Percentiles rank a stretch among this genome's conserved stretches.
These are phyloP conservation scores for Comarum palustre DNA, from an alignment of 306 rosid species.

Conservation along the genomic window DNA sequence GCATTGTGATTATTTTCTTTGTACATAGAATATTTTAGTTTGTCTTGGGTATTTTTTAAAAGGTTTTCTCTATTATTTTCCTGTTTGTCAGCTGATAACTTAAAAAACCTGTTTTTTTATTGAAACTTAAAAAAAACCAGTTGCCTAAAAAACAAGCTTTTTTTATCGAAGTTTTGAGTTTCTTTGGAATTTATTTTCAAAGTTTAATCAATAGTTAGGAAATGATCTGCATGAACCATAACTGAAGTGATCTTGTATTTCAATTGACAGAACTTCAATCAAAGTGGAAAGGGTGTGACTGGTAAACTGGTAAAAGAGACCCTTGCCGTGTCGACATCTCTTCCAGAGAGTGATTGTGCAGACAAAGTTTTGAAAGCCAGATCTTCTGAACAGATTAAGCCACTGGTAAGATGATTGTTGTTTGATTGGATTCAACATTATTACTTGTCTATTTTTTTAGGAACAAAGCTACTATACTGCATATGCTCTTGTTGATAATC, in stretches of 20 bases:
- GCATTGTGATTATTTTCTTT: slow-evolving; percentile 4
- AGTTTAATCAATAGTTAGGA: not conserved
- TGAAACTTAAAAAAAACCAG: too few species aligned
- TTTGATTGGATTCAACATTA: not conserved
- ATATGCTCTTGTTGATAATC: not conserved
- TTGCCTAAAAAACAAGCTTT: not conserved
- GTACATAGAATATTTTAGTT: slow-evolving; percentile 7
- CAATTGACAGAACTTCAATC: slow-evolving; percentile 48
- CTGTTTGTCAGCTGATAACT: not conserved
- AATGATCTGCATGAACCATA: slow-evolving; percentile 17
- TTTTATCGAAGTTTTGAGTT: not conserved
- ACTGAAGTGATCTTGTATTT: slow-evolving; percentile 18
- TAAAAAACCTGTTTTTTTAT: not conserved
- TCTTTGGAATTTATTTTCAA: not conserved
- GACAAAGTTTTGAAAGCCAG: slow-evolving; percentile 39
- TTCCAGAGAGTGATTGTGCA: slow-evolving; percentile 31
- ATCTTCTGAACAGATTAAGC: slow-evolving; percentile 43
- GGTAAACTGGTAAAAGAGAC: slow-evolving; percentile 42
- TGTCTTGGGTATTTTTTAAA: slow-evolving; percentile 15
- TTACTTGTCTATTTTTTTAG: slow-evolving; percentile 5
- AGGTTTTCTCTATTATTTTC: not conserved
- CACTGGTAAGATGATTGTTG: slow-evolving; percentile 45
- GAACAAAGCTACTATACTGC: not conserved
- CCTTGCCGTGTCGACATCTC: slow-evolving; percentile 37
- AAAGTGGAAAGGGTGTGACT: slow-evolving; percentile 41